These are phyloP conservation scores for Peronospora belbahrii DNA, from an alignment of 352 stramenopile species.

Conservation along the genomic window DNA sequence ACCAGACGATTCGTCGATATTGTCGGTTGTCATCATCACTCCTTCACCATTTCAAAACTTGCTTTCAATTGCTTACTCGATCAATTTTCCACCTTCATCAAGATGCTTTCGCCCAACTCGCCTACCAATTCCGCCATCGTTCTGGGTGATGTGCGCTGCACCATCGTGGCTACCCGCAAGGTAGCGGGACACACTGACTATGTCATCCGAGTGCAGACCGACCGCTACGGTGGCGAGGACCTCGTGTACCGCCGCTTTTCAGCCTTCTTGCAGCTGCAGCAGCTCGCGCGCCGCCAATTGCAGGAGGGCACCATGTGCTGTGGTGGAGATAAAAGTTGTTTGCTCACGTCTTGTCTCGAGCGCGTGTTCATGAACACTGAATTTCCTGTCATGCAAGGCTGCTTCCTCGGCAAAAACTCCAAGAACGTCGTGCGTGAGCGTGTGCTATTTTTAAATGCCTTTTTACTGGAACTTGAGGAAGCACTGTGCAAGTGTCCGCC, in stretches of 20 bases:
- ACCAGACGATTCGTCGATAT: slow-evolving; percentile 16
- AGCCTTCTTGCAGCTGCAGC: slow-evolving; percentile 78
- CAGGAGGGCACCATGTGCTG: slow-evolving; percentile 56
- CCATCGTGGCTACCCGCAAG: slow-evolving; percentile 70
- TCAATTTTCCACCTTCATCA: background rate
- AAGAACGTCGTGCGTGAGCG: slow-evolving; percentile 69
- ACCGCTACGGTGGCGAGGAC: slow-evolving; percentile 43
- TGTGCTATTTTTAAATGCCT: slow-evolving; percentile 78
- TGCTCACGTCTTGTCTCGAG: slow-evolving; percentile 62
- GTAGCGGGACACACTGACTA: slow-evolving; percentile 79
- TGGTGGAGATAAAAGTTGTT: slow-evolving; percentile 52
- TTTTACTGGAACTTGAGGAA: slow-evolving; percentile 66
- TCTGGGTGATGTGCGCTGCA: slow-evolving; percentile 49
- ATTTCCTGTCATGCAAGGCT: slow-evolving; percentile 63
- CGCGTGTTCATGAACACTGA: slow-evolving; percentile 64
- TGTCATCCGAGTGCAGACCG: slow-evolving; percentile 66
- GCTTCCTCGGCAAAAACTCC: slow-evolving; percentile 76
- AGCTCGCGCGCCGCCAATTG: slow-evolving; percentile 60
- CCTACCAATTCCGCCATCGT: slow-evolving; percentile 24
- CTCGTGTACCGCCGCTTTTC: slow-evolving; percentile 83
- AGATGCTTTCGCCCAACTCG: slow-evolving; percentile 27
- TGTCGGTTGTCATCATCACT: background rate
- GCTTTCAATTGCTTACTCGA: slow-evolving; percentile 9
- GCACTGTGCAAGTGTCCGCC: slow-evolving; percentile 70
- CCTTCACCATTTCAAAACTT: slow-evolving; percentile 23